Base-by-base conservation (phyloP, 257 asterid species). In the Nemophila menziesii region DNA sequence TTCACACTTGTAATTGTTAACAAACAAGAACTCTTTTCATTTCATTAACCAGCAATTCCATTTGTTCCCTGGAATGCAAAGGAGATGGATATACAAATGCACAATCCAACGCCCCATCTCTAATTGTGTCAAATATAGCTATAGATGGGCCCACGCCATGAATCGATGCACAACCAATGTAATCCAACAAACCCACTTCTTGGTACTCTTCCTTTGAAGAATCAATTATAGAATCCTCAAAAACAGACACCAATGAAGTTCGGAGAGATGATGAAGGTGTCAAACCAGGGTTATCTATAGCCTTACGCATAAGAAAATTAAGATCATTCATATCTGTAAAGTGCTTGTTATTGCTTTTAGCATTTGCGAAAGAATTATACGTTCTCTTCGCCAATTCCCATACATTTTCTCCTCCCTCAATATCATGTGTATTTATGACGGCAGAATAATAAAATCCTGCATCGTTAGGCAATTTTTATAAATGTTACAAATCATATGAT, bases 401-500 rank as follows among this genome's bases (percentile, higher is more conserved):
- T 49, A 81, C 22, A 10, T 57, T 48, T 20, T 87, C 93, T 22
- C 69, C 81, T 16, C 72, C 87, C 20, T 64, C 58, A 0, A 82
- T 41, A 41, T 75, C 86, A 18, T 89, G 94, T 5, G 80, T 73
- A 71, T 80, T 80, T 15, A 89, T 48, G 49, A 89, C 68, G 15
- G 94, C 98, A 8, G 98, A 78, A 66, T 84, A 90, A 50, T 78
- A 89, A 51, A 84, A 89, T 5, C 98, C 98, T 86, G 80, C 54
- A 54, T 17, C 4, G 4, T 22, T 39, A 39, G 43, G 17, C 19
- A 14, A 39, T 39, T n/a, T n/a, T n/a, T n/a, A n/a, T n/a, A n/a
- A 29, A 7, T 29, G 9, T 7, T 2, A 29, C 6, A 24, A 24
- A 24, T 24, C 6, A 24, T 4, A 24, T 24, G 33, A 24, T 9